Percentiles rank a stretch among this genome's conserved stretches.
These are phyloP conservation scores for Clonostachys solani DNA, from an alignment of 2,329 filamentous ascomycete genomes.

Conservation along the genomic window DNA sequence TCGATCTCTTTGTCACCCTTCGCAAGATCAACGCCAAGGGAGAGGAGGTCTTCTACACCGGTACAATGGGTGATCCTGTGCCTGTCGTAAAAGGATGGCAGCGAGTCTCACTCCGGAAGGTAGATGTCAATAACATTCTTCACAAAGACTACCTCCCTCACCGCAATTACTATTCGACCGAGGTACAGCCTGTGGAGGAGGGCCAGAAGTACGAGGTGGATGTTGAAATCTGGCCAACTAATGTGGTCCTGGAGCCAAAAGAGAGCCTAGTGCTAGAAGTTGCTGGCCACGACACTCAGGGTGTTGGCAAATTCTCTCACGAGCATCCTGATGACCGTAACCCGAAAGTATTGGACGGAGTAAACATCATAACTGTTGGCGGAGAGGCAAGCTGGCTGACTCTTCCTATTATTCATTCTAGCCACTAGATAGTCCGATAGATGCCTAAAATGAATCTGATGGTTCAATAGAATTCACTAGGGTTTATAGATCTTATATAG, in stretches of 20 bases:
- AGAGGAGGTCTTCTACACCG: slow-evolving; percentile 59
- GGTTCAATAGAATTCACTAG: too few species aligned
- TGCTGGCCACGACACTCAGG: too few species aligned
- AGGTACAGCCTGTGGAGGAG: slow-evolving; percentile 47
- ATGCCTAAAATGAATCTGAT: too few species aligned
- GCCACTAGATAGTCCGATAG: too few species aligned
- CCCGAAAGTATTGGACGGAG: too few species aligned
- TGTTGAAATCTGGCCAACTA: slow-evolving; percentile 62
- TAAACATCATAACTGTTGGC: too few species aligned
- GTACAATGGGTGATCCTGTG: slow-evolving; percentile 59
- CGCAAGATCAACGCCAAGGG: slow-evolving; percentile 50
- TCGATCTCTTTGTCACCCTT: slow-evolving; percentile 62
- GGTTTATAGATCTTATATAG: too few species aligned
- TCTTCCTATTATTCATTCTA: too few species aligned
- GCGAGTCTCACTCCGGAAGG: slow-evolving; percentile 50
- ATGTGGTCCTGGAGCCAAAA: slow-evolving; percentile 43
- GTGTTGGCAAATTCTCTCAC: too few species aligned
- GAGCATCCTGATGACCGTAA: too few species aligned
- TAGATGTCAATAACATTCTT: slow-evolving; percentile 8
- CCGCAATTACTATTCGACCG: slow-evolving; percentile 52
- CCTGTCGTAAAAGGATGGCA: slow-evolving; percentile 63
- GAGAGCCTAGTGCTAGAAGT: slow-evolving; percentile 52
- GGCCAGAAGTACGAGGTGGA: slow-evolving; percentile 56
- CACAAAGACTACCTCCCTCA: slow-evolving; percentile 1
- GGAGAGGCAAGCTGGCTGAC: too few species aligned